Evolutionary conservation across 768 basidiomycete genomes (phyloP), one percentile per base, ranked within the genome.

Genomic region (Terana coerulea): DNA sequence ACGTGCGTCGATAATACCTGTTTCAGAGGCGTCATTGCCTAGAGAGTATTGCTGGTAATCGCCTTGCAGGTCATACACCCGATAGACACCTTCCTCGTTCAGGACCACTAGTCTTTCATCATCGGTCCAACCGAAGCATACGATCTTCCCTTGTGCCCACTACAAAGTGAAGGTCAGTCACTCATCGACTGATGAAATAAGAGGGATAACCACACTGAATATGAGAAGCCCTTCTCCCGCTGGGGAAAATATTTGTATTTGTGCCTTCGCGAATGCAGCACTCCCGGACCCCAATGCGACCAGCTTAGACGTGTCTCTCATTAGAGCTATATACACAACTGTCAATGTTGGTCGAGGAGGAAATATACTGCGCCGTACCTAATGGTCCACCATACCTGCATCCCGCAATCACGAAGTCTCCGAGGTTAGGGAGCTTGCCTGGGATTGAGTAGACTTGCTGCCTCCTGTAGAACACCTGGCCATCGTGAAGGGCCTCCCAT

Each of bases 401-500:
- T 19, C 86, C 89, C 22, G 88, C 84, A 31, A 92, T 69, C 48
- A 89, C 71, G 65, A 87, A 91, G 67, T 95, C 91, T 17, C 75
- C 73, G 25, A 98, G 70, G 65, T 89, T 80, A 3, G 86, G 85
- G 5, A 91, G 72, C 61, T 87, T 88, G 59, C 87, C 92, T 11
- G 82, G 75, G 49, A 91, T 81, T 1, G 86, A 81, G 64, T 98
- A 98, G 21, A 93, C 74, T 55, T 88, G 86, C 59, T 93, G 83
- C 49, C 87, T 77, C 63, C 86, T 74, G 64, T 98, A 98, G 72
- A 97, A 98, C 28, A 86, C 88, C 60, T 75, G 83, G 22, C 88
- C 88, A 62, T 88, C 82, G 66, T 86, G 80, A 85, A 97, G 91
- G 36, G 94, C 80, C 67, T 95, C 86, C 95, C 95, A 98, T 68